Conservation (phyloP, 1,139 yeast species). For the Suhomyces guaymorum region DNA sequence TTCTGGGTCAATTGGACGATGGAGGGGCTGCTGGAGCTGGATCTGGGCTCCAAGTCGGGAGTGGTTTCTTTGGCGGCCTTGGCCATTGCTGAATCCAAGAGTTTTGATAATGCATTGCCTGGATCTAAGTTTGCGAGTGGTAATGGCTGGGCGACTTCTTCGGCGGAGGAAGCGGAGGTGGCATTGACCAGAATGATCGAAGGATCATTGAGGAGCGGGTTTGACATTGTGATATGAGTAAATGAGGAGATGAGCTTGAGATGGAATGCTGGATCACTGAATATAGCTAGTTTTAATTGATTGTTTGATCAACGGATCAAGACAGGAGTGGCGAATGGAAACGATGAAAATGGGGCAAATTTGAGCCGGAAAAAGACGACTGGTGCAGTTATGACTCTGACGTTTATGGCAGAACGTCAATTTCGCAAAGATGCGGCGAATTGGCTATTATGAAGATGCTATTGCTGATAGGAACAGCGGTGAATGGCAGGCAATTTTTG, state of each 20-base stretch:
- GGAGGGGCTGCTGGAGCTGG: conserved; percentile 21
- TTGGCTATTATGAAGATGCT: background rate
- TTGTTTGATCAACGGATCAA: no score
- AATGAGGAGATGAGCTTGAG: no score
- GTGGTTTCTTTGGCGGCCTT: conserved; percentile 52
- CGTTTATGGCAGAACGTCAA: no score
- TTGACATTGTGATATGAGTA: conserved; percentile 16
- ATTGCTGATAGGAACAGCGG: background rate
- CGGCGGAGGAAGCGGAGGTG: conserved; percentile 10
- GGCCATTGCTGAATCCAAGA: conserved; percentile 39
- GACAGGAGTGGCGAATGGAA: no score
- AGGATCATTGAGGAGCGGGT: conserved; percentile 35
- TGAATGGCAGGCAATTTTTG: background rate
- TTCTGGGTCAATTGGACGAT: conserved; percentile 2
- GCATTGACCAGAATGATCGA: conserved; percentile 30
- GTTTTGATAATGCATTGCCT: conserved; percentile 42
- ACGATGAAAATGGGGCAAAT: no score
- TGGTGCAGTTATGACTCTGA: no score
- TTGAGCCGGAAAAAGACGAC: no score
- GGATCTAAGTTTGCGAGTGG: conserved; percentile 25
- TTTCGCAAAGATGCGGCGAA: background rate
- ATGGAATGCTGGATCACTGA: no score
- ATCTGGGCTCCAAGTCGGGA: conserved; percentile 35
- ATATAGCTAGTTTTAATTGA: no score
- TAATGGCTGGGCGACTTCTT: conserved; percentile 7